These are phyloP conservation scores for Pilatotrama ljubarskyi DNA, from an alignment of 768 basidiomycete genomes.

Conservation along the genomic window DNA sequence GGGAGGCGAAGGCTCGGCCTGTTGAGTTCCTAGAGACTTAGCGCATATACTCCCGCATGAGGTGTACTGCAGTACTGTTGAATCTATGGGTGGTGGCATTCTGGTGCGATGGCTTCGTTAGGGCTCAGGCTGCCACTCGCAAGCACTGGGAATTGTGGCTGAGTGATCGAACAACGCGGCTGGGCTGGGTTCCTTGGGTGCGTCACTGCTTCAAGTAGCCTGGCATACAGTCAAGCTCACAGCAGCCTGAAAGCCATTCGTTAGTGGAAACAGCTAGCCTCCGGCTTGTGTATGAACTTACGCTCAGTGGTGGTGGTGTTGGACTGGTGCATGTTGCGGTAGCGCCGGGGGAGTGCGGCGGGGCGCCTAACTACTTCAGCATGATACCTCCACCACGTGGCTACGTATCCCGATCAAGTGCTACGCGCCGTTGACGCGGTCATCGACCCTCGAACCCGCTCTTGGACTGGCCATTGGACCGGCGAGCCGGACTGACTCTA, in stretches of 20 bases:
- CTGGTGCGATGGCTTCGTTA: too few relatives aligned
- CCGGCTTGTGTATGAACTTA: too few relatives aligned
- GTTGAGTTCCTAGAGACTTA: background rate
- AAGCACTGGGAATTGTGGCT: too few relatives aligned
- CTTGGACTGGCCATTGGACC: background rate
- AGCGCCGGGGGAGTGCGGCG: background rate
- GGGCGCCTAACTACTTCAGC: background rate
- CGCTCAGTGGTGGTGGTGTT: background rate
- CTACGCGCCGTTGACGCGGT: background rate
- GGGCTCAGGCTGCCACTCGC: too few relatives aligned
- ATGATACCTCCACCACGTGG: constrained; percentile 8
- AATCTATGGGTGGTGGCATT: background rate
- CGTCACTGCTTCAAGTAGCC: too few relatives aligned
- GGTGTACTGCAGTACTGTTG: background rate
- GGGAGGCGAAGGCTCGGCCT: background rate
- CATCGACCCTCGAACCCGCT: background rate
- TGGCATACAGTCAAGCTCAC: too few relatives aligned
- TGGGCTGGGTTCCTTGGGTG: too few relatives aligned
- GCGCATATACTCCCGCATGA: background rate
- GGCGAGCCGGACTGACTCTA: too few relatives aligned
- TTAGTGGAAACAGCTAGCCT: too few relatives aligned
- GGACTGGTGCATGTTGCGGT: background rate
- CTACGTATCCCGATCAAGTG: constrained; percentile 8
- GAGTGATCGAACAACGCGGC: too few relatives aligned
- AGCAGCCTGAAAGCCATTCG: too few relatives aligned